Evolutionary conservation across 2,329 filamentous ascomycete species (phyloP), one percentile per base, ranked within the genome.

Genomic region (Pseudocercospora fijiensis): DNA sequence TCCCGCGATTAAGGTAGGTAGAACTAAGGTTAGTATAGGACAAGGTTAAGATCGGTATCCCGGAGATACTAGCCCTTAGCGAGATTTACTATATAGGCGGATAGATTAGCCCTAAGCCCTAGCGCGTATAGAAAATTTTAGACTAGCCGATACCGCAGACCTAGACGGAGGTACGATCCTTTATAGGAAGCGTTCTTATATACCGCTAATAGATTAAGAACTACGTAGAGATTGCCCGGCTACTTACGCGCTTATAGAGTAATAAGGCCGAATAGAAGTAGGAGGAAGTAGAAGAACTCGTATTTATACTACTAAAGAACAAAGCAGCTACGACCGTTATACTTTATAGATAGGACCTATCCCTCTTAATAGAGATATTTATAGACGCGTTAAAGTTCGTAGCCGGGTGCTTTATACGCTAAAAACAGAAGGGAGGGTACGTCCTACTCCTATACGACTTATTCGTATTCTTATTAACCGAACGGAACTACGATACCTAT

Each of bases 401-500:
- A 26, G 41, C 18, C 16, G 16, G 49, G 1, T 56, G 20, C 18
- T 61, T 51, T 10, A 24, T 52, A 3, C 20, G 20, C 30, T 45
- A 60, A 16, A 43, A n/a, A 3, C 33, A 60, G 18, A 33, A 49
- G 16, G 18, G 22, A 16, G 3, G 18, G 26, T 55, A 27, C n/a
- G 49, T 61, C 24, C 58, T 41, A 7, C 33, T 61, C 20, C 58
- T 61, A 53, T 61, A 61, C 30, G 22, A 61, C 22, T 43, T 13
- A 1, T 61, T 56, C 27, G n/a, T 41, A 13, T 61, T 61, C 20
- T 41, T n/a, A 4, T 24, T 9, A 4, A 52, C 18, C 2, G 30
- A 60, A 26, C 8, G 45, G 26, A 60, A 60, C 58, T 60, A 60
- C 24, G 18, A 52, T 33, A 60, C 58, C 10, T 61, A 61, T 45